Evolutionary conservation across 2,329 filamentous ascomycete genomes (phyloP).

Genomic region (Sphaerulina vaccinii): DNA sequence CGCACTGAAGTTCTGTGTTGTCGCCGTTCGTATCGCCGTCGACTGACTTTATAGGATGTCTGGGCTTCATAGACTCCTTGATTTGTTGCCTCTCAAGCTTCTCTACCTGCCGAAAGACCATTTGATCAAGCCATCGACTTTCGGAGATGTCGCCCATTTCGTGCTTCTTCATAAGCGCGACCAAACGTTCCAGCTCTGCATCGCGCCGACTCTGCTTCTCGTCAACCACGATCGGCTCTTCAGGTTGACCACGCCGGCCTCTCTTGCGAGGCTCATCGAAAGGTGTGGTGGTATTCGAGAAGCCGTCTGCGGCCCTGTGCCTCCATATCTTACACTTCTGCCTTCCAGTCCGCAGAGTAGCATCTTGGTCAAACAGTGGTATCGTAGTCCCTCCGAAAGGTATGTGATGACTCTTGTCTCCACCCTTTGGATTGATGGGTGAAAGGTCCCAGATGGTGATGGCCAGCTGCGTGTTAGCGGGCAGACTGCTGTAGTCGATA

Average conservation of each 20-base stretch:
- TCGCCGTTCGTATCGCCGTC: slow-evolving; percentile 14
- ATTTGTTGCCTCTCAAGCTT: slow-evolving; percentile 53
- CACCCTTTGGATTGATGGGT: slow-evolving; percentile 69
- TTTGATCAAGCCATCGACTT: slow-evolving; percentile 91
- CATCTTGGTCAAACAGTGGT: slow-evolving; percentile 86
- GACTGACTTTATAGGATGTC: background rate
- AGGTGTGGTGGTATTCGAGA: slow-evolving; percentile 76
- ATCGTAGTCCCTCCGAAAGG: slow-evolving; percentile 95
- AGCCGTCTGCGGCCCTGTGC: slow-evolving; percentile 79
- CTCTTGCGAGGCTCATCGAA: slow-evolving; percentile 59
- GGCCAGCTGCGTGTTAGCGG: slow-evolving; percentile 77
- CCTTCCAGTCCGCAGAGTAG: slow-evolving; percentile 83
- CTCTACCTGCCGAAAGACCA: slow-evolving; percentile 88
- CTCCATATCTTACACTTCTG: slow-evolving; percentile 89
- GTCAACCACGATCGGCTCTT: slow-evolving; percentile 60
- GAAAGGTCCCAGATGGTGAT: slow-evolving; percentile 96
- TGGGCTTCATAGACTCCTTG: slow-evolving; percentile 37
- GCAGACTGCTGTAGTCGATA: slow-evolving; percentile 77
- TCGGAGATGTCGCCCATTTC: slow-evolving; percentile 95
- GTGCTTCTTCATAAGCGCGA: slow-evolving; percentile 91
- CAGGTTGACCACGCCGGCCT: slow-evolving; percentile 47
- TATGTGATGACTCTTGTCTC: slow-evolving; percentile 71
- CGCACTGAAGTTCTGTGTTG: slow-evolving; percentile 23
- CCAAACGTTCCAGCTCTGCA: slow-evolving; percentile 83
- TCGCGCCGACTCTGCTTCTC: slow-evolving; percentile 37